Conservation (phyloP, 768 basidiomycete species). For the Leccinum olivaceopallidum region DNA sequence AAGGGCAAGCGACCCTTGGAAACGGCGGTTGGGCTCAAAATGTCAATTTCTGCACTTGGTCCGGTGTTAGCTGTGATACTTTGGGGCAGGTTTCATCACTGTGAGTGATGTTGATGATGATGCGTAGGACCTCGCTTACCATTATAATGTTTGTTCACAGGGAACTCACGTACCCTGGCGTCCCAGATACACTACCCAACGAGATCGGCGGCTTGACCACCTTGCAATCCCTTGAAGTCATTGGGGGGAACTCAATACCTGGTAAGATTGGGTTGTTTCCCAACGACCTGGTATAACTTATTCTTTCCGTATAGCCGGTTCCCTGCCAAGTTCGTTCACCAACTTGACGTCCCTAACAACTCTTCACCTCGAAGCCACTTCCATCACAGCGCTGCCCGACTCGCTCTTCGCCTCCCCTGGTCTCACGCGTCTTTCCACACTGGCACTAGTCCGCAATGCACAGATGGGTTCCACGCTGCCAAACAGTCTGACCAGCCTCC, state of each 20-base stretch:
- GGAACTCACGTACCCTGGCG: conserved; percentile 44
- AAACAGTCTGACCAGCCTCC: conserved; percentile 32
- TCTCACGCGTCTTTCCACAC: conserved; percentile 34
- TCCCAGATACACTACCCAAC: conserved; percentile 45
- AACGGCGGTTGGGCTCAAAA: conserved; percentile 48
- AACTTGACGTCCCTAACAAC: conserved; percentile 38
- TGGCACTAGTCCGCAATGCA: conserved; percentile 42
- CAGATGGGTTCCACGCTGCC: conserved; percentile 42
- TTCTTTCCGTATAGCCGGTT: conserved; percentile 35
- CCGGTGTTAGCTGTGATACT: conserved; percentile 44
- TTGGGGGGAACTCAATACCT: conserved; percentile 44
- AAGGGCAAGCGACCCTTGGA: conserved; percentile 40
- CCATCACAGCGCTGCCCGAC: conserved; percentile 37
- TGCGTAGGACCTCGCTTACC: not conserved
- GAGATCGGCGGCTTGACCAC: conserved; percentile 42
- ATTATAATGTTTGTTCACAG: conserved; percentile 17
- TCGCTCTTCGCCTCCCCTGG: conserved; percentile 34
- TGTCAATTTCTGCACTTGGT: conserved; percentile 47
- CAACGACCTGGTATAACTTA: not conserved
- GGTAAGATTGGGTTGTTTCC: conserved; percentile 30
- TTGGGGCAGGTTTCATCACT: conserved; percentile 41
- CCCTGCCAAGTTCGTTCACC: conserved; percentile 40
- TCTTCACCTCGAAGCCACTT: conserved; percentile 44
- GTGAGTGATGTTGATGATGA: conserved; percentile 30
- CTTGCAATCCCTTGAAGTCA: conserved; percentile 39